These are phyloP conservation scores for Forsythia suspensa DNA, from an alignment of 257 asterid genomes.

Conservation along the genomic window DNA sequence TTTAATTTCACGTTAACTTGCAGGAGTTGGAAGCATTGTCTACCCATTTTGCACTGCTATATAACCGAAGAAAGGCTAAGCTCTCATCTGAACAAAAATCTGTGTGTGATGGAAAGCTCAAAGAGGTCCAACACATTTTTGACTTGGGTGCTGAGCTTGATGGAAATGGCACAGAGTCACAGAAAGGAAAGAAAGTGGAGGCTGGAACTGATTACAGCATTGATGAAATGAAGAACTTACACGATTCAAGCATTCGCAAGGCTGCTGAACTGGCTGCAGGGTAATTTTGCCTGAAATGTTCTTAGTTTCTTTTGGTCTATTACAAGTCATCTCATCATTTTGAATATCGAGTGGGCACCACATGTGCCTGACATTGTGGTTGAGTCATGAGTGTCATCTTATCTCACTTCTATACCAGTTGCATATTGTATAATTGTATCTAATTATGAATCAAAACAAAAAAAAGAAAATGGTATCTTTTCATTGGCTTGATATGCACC, in stretches of 20 bases:
- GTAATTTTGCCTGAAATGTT: conserved; percentile 39
- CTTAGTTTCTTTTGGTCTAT: background rate
- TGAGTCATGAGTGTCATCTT: background rate
- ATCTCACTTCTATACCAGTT: background rate
- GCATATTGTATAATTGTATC: background rate
- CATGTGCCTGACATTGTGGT: background rate
- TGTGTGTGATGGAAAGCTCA: conserved; percentile 79
- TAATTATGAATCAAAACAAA: background rate
- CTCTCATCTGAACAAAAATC: conserved; percentile 76
- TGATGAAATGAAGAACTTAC: conserved; percentile 65
- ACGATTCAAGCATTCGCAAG: conserved; percentile 84
- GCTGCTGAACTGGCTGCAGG: conserved; percentile 99
- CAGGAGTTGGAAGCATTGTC: conserved; percentile 97
- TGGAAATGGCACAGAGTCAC: conserved; percentile 52
- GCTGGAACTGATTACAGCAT: conserved; percentile 51
- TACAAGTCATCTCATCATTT: background rate
- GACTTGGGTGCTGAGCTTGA: conserved; percentile 70
- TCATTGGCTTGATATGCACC: background rate
- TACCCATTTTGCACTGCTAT: conserved; percentile 78
- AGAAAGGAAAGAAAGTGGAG: conserved; percentile 85
- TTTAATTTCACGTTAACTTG: conserved; percentile 20
- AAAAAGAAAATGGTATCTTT: background rate
- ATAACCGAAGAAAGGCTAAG: conserved; percentile 84
- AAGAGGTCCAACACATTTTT: conserved; percentile 74
- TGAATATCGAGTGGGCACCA: background rate